Conservation (phyloP, 139 green algal species). For the Chlorella ohadii region DNA sequence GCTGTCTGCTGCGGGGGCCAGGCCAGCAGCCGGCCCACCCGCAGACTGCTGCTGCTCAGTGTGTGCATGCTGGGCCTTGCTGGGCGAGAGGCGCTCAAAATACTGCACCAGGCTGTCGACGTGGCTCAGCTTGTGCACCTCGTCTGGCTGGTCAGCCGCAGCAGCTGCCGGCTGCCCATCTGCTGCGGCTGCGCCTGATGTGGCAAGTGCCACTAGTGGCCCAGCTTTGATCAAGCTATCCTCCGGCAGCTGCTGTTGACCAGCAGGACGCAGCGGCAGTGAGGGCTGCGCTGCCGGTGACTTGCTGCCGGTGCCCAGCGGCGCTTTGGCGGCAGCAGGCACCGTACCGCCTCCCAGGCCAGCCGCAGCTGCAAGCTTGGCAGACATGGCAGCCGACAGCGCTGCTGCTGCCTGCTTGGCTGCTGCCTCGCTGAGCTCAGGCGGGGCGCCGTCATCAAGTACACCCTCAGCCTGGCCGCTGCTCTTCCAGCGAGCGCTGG, state of each 20-base stretch:
- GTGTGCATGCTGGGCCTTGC: neutral
- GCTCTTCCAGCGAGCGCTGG: no score
- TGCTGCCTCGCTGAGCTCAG: neutral
- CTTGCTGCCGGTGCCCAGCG: no score
- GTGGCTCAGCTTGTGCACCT: neutral
- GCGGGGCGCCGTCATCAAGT: neutral
- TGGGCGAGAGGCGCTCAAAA: constrained; percentile 1
- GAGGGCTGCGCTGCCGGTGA: no score
- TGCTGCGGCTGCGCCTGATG: neutral
- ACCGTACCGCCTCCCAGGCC: neutral
- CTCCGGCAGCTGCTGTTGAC: neutral
- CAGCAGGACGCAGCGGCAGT: no score
- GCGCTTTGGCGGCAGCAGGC: no score
- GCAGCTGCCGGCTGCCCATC: neutral
- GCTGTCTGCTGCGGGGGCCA: no score
- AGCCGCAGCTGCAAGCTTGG: neutral
- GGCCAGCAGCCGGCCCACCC: no score
- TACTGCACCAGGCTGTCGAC: constrained; percentile 12
- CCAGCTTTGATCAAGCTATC: neutral
- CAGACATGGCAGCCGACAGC: neutral
- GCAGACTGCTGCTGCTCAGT: no score
- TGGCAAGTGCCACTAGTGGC: neutral
- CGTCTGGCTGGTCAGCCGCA: neutral
- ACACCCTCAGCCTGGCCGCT: neutral
- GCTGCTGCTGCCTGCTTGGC: neutral